Evolutionary conservation across 108 stramenopile genomes (phyloP).

Genomic region (Epithemia pelagica): DNA sequence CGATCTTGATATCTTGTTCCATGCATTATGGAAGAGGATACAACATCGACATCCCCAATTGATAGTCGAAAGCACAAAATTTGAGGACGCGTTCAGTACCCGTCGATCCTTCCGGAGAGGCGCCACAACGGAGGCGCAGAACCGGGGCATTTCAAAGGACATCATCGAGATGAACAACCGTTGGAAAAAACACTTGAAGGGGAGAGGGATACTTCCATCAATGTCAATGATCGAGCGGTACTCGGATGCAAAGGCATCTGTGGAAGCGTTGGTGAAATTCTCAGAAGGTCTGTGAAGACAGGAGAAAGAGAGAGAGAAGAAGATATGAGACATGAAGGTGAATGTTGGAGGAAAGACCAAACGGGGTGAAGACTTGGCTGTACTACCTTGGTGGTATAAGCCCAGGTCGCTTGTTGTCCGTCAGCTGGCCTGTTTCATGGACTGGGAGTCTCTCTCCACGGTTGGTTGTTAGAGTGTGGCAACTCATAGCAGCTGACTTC

Average conservation of each 20-base stretch:
- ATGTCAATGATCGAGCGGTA: constrained; percentile 4
- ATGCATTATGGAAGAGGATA: constrained; percentile 6
- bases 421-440: no score
- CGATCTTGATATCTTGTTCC: neutral
- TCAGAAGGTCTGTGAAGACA: constrained; percentile 4
- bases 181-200: constrained; percentile 14
- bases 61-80: neutral
- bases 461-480: no score
- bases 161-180: constrained; percentile 19
- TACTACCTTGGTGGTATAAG: no score
- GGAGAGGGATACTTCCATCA: constrained; percentile 4
- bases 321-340: no score
- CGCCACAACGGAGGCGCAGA: constrained; percentile 14
- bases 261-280: neutral
- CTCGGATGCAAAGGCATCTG: neutral
- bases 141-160: constrained; percentile 2
- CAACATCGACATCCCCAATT: neutral
- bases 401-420: no score
- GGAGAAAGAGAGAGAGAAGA: no score
- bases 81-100: constrained; percentile 1
- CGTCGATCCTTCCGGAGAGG: constrained; percentile 18
- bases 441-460: no score
- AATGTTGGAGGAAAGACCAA: no score
- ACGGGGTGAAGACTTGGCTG: no score
- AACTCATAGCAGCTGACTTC: no score